Percentiles rank a stretch among this genome's conserved stretches.
Evolutionary conservation across 306 rosid species (phyloP).

Genomic region (Fragaria iinumae): DNA sequence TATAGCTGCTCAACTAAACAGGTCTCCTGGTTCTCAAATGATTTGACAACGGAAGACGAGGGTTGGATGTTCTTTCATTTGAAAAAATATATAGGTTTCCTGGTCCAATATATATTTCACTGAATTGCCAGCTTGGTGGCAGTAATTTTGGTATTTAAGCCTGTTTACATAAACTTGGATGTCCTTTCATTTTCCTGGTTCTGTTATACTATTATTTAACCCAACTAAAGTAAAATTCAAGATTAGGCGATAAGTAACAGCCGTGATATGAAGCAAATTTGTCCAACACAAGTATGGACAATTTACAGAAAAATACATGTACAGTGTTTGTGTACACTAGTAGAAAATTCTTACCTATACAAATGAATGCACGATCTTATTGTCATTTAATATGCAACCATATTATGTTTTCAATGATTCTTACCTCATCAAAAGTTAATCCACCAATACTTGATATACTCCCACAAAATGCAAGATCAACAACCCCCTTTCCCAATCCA

Average conservation of each 20-base stretch:
- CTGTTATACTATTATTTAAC: background rate
- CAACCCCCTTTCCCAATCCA: constrained; percentile 90
- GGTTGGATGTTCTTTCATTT: too few species aligned
- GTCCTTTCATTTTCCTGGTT: too few species aligned
- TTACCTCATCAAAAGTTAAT: constrained; percentile 96
- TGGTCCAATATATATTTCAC: background rate
- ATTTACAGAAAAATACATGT: background rate
- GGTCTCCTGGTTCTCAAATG: background rate
- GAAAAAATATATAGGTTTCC: background rate
- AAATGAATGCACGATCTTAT: background rate
- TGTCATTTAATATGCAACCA: background rate
- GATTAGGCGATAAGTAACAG: background rate
- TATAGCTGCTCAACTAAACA: background rate
- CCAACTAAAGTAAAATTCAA: background rate
- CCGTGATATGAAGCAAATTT: background rate
- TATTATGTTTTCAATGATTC: constrained; percentile 14
- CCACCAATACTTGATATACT: constrained; percentile 92
- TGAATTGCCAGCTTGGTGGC: background rate
- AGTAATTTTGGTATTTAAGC: background rate
- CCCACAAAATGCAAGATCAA: constrained; percentile 84
- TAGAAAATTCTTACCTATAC: background rate
- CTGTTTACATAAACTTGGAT: background rate
- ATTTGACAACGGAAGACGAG: background rate
- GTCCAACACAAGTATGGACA: background rate
- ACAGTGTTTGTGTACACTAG: background rate